Conservation (phyloP, 2,329 filamentous ascomycete genomes). For the Colletotrichum agaves region DNA sequence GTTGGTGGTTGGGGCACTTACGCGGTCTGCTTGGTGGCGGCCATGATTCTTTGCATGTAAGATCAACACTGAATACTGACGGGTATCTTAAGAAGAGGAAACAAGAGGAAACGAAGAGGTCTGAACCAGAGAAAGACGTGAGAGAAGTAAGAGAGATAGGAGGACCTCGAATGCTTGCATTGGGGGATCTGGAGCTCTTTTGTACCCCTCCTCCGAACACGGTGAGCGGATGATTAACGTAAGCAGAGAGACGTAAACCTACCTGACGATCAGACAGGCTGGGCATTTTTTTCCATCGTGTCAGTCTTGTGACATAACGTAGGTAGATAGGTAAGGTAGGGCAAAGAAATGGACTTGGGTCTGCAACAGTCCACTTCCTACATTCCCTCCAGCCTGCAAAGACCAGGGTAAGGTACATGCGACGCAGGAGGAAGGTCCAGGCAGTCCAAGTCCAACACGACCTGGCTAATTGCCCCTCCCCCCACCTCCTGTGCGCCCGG, state of each 20-base stretch:
- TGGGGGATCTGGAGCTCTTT: slow-evolving; percentile 20
- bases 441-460: slow-evolving; percentile 1
- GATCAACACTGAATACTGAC: background rate
- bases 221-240: background rate
- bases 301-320: background rate
- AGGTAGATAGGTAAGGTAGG: background rate
- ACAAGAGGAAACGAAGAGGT: slow-evolving; percentile 8
- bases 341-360: background rate
- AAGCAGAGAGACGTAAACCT: background rate
- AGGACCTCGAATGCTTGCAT: background rate
- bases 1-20: slow-evolving; percentile 1
- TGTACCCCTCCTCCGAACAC: slow-evolving; percentile 15
- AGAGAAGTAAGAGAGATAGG: slow-evolving; percentile 1
- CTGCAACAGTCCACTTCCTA: background rate
- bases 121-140: background rate
- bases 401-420: background rate
- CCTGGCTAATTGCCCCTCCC: slow-evolving; percentile 27
- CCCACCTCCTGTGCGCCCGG: slow-evolving; percentile 29
- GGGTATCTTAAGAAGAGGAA: slow-evolving; percentile 17
- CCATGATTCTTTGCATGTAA: slow-evolving; percentile 19
- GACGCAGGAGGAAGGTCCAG: slow-evolving; percentile 30
- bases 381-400: background rate
- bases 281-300: slow-evolving; percentile 17
- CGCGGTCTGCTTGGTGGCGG: slow-evolving; percentile 35
- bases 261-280: background rate